Evolutionary conservation across 1,139 yeast species (phyloP).

Genomic region (Wickerhamiella infanticola): DNA sequence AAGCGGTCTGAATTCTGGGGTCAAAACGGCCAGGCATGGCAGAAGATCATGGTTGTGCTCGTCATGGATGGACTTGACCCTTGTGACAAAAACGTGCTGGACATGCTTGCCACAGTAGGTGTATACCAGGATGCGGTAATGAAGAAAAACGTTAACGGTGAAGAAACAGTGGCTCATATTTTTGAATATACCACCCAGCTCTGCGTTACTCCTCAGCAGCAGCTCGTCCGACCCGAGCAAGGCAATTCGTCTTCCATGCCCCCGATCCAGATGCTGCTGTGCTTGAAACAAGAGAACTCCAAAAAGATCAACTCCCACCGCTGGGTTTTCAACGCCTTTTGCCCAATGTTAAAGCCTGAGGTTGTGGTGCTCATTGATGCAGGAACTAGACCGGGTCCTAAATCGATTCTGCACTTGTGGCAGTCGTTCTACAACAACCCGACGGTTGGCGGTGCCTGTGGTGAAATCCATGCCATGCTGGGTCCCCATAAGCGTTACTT

Average conservation of each 20-base stretch:
- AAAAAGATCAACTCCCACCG: slow-evolving; percentile 91
- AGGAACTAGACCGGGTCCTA: slow-evolving; percentile 80
- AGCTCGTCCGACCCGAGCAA: slow-evolving; percentile 35
- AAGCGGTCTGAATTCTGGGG: slow-evolving; percentile 38
- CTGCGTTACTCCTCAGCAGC: slow-evolving; percentile 38
- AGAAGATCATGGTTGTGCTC: slow-evolving; percentile 75
- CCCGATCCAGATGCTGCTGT: slow-evolving; percentile 83
- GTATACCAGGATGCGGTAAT: slow-evolving; percentile 93
- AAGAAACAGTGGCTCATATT: slow-evolving; percentile 78
- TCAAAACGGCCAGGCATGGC: slow-evolving; percentile 87
- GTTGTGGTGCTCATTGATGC: slow-evolving; percentile 79
- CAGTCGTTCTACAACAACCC: slow-evolving; percentile 74
- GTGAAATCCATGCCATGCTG: slow-evolving; percentile 81
- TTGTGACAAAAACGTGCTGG: slow-evolving; percentile 68
- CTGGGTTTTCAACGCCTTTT: slow-evolving; percentile 91
- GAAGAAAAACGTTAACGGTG: slow-evolving; percentile 73
- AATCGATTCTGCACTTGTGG: slow-evolving; percentile 76
- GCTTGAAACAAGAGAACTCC: slow-evolving; percentile 76
- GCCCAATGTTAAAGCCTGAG: slow-evolving; percentile 73
- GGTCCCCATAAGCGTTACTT: slow-evolving; percentile 40
- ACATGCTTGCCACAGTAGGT: slow-evolving; percentile 80
- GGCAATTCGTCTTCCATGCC: slow-evolving; percentile 47
- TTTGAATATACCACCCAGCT: slow-evolving; percentile 71
- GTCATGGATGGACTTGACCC: slow-evolving; percentile 93
- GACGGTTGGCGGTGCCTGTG: slow-evolving; percentile 89